Evolutionary conservation across 2,329 filamentous ascomycete species (phyloP).

Genomic region (Pseudogymnoascus sp.): DNA sequence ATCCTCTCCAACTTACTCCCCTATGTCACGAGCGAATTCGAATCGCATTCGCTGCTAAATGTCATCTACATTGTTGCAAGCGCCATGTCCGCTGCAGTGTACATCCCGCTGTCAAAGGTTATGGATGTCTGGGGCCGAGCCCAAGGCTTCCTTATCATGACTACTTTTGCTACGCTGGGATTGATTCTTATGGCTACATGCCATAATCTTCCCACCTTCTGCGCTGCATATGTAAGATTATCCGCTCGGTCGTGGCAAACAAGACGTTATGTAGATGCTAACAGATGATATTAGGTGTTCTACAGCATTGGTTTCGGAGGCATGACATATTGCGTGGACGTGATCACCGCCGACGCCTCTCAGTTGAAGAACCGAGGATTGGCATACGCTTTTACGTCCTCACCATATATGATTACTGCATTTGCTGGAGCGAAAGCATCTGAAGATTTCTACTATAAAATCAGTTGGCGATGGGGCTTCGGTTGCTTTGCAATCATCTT

Average conservation of each 20-base stretch:
- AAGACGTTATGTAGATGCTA: slow-evolving; percentile 8
- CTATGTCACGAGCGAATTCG: slow-evolving; percentile 22
- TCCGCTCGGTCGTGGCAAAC: slow-evolving; percentile 29
- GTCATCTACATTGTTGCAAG: slow-evolving; percentile 48
- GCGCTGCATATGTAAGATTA: slow-evolving; percentile 37
- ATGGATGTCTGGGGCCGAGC: slow-evolving; percentile 62
- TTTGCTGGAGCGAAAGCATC: slow-evolving; percentile 54
- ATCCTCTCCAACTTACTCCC: slow-evolving; percentile 26
- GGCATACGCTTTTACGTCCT: slow-evolving; percentile 49
- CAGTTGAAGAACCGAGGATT: slow-evolving; percentile 53
- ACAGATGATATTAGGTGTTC: slow-evolving; percentile 42
- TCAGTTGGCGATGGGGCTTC: slow-evolving; percentile 61
- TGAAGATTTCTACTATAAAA: slow-evolving; percentile 43
- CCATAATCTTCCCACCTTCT: slow-evolving; percentile 52
- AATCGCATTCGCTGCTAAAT: slow-evolving; percentile 25
- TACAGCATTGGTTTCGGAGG: slow-evolving; percentile 58
- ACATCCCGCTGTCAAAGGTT: slow-evolving; percentile 60
- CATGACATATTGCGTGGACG: slow-evolving; percentile 51
- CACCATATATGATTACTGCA: slow-evolving; percentile 59
- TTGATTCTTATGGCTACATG: slow-evolving; percentile 63
- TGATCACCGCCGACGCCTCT: slow-evolving; percentile 62
- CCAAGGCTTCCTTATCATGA: slow-evolving; percentile 53
- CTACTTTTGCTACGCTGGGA: slow-evolving; percentile 44
- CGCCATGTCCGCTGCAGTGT: slow-evolving; percentile 51
- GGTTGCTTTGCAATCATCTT: slow-evolving; percentile 59